phyloP scores from a whole-genome alignment of 257 asterid species.

The Knoxia roxburghii region DNA sequence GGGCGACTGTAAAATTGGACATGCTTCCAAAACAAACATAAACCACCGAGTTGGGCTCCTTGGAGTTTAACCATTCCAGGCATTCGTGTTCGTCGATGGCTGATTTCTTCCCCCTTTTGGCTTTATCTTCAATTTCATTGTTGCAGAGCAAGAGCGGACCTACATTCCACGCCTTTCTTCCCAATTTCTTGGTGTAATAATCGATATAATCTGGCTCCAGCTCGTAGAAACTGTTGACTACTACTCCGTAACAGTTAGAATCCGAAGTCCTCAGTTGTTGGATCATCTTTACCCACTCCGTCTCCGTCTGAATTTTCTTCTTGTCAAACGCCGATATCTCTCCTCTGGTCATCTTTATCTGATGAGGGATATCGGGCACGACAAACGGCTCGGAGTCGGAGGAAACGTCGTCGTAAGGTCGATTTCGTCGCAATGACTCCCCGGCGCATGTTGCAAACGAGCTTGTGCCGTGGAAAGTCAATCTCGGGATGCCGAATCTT shows the following conservation, averaged over 20 bases:
- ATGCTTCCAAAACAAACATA: slow-evolving; percentile 60
- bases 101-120: slow-evolving; percentile 35
- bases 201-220: slow-evolving; percentile 44
- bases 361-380: slow-evolving; percentile 29
- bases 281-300: background rate
- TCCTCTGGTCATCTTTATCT: slow-evolving; percentile 15
- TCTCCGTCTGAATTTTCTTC: background rate
- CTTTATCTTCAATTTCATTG: slow-evolving; percentile 12
- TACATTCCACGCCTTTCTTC: slow-evolving; percentile 37
- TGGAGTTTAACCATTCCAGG: slow-evolving; percentile 52
- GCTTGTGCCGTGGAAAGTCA: slow-evolving; percentile 43
- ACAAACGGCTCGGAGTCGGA: slow-evolving; percentile 33
- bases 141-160: slow-evolving; percentile 36
- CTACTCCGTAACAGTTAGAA: slow-evolving; percentile 25
- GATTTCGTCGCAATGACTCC: slow-evolving; percentile 3
- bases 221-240: slow-evolving; percentile 43
- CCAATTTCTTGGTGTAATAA: slow-evolving; percentile 24
- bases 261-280: slow-evolving; percentile 19
- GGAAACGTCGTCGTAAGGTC: slow-evolving; percentile 21
- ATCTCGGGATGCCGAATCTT: slow-evolving; percentile 46
- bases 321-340: slow-evolving; percentile 15
- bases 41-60: slow-evolving; percentile 41
- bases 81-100: slow-evolving; percentile 44
- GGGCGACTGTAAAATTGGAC: slow-evolving; percentile 29
- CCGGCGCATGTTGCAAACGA: slow-evolving; percentile 22